These are phyloP conservation scores for Aspergillus sp. DNA, from an alignment of 2,329 filamentous ascomycete species.

Conservation along the genomic window DNA sequence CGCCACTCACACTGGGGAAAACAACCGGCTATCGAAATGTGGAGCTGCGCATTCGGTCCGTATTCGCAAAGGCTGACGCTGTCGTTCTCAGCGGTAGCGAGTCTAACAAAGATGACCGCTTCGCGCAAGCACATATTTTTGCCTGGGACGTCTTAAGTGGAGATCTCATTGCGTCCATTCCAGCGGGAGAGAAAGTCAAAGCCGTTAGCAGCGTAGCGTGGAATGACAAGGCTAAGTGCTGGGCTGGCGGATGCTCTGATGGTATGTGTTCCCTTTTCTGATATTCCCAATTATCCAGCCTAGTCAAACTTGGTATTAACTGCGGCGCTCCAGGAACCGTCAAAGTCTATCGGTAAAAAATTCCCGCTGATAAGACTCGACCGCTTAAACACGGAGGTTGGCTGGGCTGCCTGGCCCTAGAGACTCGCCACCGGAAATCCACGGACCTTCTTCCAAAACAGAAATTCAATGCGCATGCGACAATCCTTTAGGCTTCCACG, in stretches of 20 bases:
- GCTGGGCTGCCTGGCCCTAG: neutral
- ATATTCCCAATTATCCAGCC: neutral
- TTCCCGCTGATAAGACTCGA: neutral
- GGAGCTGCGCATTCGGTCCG: slow-evolving; percentile 70
- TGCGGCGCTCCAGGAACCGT: slow-evolving; percentile 16
- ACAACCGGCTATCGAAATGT: slow-evolving; percentile 56
- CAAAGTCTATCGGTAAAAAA: slow-evolving; percentile 19
- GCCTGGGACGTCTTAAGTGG: slow-evolving; percentile 85
- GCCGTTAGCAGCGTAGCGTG: slow-evolving; percentile 48
- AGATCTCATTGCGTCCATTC: slow-evolving; percentile 62
- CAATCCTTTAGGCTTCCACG: neutral
- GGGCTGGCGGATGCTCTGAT: slow-evolving; percentile 44
- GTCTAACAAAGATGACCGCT: slow-evolving; percentile 33
- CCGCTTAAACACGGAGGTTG: neutral
- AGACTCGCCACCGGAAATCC: neutral
- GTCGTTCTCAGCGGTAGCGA: slow-evolving; percentile 82
- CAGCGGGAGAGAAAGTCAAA: slow-evolving; percentile 40
- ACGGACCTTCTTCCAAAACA: neutral
- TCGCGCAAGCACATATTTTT: slow-evolving; percentile 34
- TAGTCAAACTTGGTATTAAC: slow-evolving; percentile 4
- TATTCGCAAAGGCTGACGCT: slow-evolving; percentile 73
- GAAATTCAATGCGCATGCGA: neutral
- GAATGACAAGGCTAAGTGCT: slow-evolving; percentile 41
- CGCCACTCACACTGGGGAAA: neutral
- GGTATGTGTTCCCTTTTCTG: slow-evolving; percentile 28